These are phyloP conservation scores for Notholithocarpus densiflorus DNA, from an alignment of 306 rosid species.

Conservation along the genomic window DNA sequence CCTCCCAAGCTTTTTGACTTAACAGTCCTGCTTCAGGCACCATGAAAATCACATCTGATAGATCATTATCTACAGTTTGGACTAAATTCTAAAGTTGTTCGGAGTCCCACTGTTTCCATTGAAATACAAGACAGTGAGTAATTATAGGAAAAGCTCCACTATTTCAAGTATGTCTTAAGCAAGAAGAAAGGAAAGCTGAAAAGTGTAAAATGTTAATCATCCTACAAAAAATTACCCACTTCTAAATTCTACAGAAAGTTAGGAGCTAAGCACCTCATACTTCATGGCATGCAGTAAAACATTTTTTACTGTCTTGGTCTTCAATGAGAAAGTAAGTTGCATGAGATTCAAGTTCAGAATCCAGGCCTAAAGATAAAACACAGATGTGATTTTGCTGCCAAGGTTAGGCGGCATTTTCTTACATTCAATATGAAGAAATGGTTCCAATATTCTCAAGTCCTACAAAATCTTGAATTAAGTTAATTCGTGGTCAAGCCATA, in stretches of 20 bases:
- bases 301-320: not conserved
- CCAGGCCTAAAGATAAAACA: not conserved
- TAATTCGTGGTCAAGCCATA: not conserved
- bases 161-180: not conserved
- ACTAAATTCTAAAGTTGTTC: constrained; percentile 62
- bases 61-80: constrained; percentile 56
- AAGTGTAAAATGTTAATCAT: not conserved
- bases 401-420: not conserved
- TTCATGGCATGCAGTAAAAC: no score
- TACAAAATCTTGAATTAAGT: not conserved
- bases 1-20: constrained; percentile 43
- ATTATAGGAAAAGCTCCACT: not conserved
- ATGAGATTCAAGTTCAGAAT: not conserved
- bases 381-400: no score
- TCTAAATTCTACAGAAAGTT: not conserved
- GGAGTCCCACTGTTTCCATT: constrained; percentile 41
- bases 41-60: constrained; percentile 47
- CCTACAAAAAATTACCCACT: no score
- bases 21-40: constrained; percentile 47
- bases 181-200: not conserved
- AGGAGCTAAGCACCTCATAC: no score
- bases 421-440: not conserved
- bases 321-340: not conserved
- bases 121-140: not conserved
- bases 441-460: not conserved